These are phyloP conservation scores for Anthostomella pinea DNA, from an alignment of 2,329 filamentous ascomycete genomes.

Conservation along the genomic window DNA sequence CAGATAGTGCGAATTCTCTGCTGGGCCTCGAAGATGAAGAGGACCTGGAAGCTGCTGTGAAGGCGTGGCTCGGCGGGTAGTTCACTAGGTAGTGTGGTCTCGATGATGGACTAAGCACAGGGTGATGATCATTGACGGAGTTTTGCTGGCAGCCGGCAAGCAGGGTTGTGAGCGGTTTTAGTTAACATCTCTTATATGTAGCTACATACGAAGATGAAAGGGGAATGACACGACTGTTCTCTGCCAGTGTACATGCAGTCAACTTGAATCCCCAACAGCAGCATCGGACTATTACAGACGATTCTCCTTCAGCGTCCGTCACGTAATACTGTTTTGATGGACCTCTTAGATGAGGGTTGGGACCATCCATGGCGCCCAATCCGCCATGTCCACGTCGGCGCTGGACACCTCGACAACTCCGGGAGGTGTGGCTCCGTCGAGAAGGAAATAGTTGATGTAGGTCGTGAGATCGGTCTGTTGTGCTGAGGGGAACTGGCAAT, in stretches of 20 bases:
- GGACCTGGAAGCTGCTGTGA: slow-evolving; percentile 21
- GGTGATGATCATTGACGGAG: slow-evolving; percentile 1
- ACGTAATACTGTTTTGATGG: no score
- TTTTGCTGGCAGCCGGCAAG: not conserved
- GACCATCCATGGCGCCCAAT: slow-evolving; percentile 42
- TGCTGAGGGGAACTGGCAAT: slow-evolving; percentile 54
- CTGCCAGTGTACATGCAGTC: no score
- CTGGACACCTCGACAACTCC: slow-evolving; percentile 37
- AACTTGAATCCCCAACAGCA: no score
- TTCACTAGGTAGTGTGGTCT: no score
- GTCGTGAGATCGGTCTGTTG: slow-evolving; percentile 50
- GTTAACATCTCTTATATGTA: no score
- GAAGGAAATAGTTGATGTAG: slow-evolving; percentile 55
- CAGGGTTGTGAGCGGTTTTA: no score
- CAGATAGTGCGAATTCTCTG: slow-evolving; percentile 20
- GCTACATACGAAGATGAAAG: no score
- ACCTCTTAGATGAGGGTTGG: slow-evolving; percentile 36
- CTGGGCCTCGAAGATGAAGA: slow-evolving; percentile 28
- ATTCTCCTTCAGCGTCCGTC: not conserved
- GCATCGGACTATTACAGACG: not conserved
- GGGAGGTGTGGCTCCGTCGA: slow-evolving; percentile 34
- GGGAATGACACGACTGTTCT: no score
- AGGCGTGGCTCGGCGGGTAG: slow-evolving; percentile 20
- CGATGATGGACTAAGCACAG: not conserved
- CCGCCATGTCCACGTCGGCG: slow-evolving; percentile 35